These are phyloP conservation scores for Fusarium nurragi DNA, from an alignment of 2,329 filamentous ascomycete genomes.

Conservation along the genomic window DNA sequence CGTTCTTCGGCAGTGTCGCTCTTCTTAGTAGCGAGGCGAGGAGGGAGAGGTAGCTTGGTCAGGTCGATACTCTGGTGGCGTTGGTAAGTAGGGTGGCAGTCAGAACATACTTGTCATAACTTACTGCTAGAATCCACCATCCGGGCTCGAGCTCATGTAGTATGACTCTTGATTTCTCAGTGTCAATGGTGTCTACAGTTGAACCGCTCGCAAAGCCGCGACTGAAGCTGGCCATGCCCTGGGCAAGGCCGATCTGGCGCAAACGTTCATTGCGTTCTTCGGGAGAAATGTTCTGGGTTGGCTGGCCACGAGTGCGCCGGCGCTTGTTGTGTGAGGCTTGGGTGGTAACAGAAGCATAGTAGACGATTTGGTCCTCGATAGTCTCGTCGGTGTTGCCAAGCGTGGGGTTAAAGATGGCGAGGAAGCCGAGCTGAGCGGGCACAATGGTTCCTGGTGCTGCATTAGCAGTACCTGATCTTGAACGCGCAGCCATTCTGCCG, in stretches of 20 bases:
- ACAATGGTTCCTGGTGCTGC: conserved; percentile 42
- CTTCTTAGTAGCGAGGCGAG: conserved; percentile 57
- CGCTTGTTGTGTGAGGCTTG: conserved; percentile 53
- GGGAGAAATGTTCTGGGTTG: conserved; percentile 58
- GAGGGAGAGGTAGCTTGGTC: conserved; percentile 74
- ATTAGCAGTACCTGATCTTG: conserved; percentile 24
- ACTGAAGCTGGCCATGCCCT: conserved; percentile 95
- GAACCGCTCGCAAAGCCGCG: conserved; percentile 83
- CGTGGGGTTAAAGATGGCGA: conserved; percentile 94
- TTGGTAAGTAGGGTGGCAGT: conserved; percentile 5
- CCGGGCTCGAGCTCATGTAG: conserved; percentile 86
- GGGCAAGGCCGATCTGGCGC: conserved; percentile 92
- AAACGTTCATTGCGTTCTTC: conserved; percentile 86
- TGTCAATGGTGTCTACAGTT: conserved; percentile 86
- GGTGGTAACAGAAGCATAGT: conserved; percentile 77
- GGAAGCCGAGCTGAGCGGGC: conserved; percentile 87
- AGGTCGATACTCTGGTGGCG: conserved; percentile 69
- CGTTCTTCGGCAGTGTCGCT: conserved; percentile 54
- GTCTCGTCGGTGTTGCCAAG: conserved; percentile 69
- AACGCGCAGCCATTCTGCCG: conserved; percentile 30
- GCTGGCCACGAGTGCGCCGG: conserved; percentile 54
- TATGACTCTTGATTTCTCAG: conserved; percentile 85
- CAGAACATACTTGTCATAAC: conserved; percentile 43
- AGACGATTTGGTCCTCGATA: conserved; percentile 86
- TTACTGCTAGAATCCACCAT: conserved; percentile 95